These are phyloP conservation scores for Nigrospora oryzae DNA, from an alignment of 2,329 filamentous ascomycete genomes.

Conservation along the genomic window DNA sequence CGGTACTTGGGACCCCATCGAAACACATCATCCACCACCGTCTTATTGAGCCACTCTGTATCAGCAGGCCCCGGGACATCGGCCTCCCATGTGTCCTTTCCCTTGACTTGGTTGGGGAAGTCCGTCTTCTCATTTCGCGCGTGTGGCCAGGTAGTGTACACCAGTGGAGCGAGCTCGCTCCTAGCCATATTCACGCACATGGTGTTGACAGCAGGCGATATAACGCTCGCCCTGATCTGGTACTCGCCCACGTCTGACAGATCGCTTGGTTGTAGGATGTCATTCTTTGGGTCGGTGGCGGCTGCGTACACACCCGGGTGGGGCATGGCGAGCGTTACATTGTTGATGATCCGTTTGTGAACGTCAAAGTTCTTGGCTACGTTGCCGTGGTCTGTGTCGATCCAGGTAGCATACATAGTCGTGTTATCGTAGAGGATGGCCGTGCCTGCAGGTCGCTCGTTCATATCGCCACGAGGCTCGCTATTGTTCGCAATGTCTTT, in stretches of 20 bases:
- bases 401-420: slow-evolving; percentile 62
- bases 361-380: slow-evolving; percentile 39
- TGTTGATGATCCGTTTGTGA: slow-evolving; percentile 57
- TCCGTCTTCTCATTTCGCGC: slow-evolving; percentile 23
- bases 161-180: slow-evolving; percentile 52
- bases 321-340: slow-evolving; percentile 70
- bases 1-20: slow-evolving; percentile 48
- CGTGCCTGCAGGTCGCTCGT: slow-evolving; percentile 47
- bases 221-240: slow-evolving; percentile 56
- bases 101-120: slow-evolving; percentile 22
- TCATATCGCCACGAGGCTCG: slow-evolving; percentile 21
- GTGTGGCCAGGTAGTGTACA: slow-evolving; percentile 54
- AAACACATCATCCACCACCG: slow-evolving; percentile 62
- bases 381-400: slow-evolving; percentile 45
- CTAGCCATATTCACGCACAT: slow-evolving; percentile 59
- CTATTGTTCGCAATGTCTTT: slow-evolving; percentile 31
- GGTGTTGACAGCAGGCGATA: slow-evolving; percentile 63
- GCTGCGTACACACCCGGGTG: slow-evolving; percentile 61
- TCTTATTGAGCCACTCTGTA: slow-evolving; percentile 41
- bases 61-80: slow-evolving; percentile 26
- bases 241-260: slow-evolving; percentile 62
- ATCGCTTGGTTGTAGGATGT: slow-evolving; percentile 61
- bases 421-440: slow-evolving; percentile 65
- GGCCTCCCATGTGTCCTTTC: slow-evolving; percentile 24
- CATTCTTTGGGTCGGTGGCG: slow-evolving; percentile 50